Evolutionary conservation across 2,329 filamentous ascomycete genomes (phyloP).

Genomic region (Magnaporthiopsis poae): DNA sequence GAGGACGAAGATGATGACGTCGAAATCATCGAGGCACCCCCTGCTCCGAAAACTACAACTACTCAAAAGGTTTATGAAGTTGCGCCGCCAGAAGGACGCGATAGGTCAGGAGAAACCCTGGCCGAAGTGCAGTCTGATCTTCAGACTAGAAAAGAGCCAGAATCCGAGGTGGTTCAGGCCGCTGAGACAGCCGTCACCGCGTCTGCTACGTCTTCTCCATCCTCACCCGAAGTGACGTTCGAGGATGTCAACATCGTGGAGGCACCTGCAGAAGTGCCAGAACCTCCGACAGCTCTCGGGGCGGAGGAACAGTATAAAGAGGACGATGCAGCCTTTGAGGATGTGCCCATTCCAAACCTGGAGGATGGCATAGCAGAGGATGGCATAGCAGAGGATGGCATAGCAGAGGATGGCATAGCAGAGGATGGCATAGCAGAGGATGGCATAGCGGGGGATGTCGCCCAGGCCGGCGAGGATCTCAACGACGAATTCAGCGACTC

Average conservation of each 20-base stretch:
- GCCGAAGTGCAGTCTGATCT: not conserved
- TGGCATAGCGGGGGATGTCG: not conserved
- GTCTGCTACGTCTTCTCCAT: conserved; percentile 6
- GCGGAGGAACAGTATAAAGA: conserved; percentile 4
- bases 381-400: not conserved
- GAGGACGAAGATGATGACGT: conserved; percentile 48
- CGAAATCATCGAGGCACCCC: conserved; percentile 42
- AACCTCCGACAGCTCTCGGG: not conserved
- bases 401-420: not conserved
- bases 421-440: not conserved
- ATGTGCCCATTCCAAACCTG: not conserved
- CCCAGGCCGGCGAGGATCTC: conserved; percentile 39
- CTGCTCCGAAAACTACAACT: conserved; percentile 20
- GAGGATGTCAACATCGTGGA: conserved; percentile 25
- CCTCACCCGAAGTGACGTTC: conserved; percentile 23
- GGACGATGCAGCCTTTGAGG: conserved; percentile 12
- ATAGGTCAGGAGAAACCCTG: not conserved
- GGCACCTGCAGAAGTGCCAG: not conserved
- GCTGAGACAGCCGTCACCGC: not conserved
- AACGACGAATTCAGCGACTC: conserved; percentile 71
- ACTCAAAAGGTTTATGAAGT: not conserved
- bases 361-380: not conserved
- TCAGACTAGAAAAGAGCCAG: not conserved
- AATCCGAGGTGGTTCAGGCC: not conserved
- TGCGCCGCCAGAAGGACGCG: not conserved